Evolutionary conservation across 768 basidiomycete species (phyloP).

Genomic region (Rhodotorula taiwanensis): DNA sequence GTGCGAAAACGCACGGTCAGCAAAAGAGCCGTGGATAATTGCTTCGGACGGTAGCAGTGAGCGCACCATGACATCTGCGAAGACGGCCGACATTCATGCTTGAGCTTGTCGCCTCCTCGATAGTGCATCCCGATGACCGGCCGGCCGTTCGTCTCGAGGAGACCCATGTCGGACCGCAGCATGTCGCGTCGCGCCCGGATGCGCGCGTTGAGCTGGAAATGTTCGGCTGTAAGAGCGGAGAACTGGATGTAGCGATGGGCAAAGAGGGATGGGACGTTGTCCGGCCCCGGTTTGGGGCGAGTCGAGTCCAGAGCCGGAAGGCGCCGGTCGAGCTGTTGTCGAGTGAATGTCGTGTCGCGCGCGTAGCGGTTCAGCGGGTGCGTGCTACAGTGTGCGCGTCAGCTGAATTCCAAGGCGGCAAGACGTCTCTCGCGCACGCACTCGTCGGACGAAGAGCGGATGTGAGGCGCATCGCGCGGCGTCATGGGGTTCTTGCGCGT

Average conservation of each 20-base stretch:
- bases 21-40: neutral
- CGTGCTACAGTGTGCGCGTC: too few relatives aligned
- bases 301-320: constrained; percentile 13
- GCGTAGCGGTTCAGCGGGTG: neutral
- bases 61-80: constrained; percentile 22
- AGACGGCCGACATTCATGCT: constrained; percentile 1
- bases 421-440: too few relatives aligned
- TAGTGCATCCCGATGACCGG: constrained; percentile 17
- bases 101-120: constrained; percentile 24
- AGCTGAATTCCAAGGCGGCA: too few relatives aligned
- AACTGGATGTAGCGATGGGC: neutral
- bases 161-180: neutral
- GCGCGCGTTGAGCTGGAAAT: constrained; percentile 7
- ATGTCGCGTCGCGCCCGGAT: neutral
- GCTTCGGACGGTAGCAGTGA: too few relatives aligned
- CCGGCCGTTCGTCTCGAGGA: neutral
- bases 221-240: constrained; percentile 1
- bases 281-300: neutral
- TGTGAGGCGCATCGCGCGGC: too few relatives aligned
- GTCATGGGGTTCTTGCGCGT: too few relatives aligned
- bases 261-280: constrained; percentile 8
- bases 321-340: constrained; percentile 1
- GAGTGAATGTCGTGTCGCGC: neutral
- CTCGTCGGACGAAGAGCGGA: constrained; percentile 5
- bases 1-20: neutral